Evolutionary conservation across 495 filamentous ascomycete genomes (phyloP).

Genomic region (Antarctomyces pellizariae): DNA sequence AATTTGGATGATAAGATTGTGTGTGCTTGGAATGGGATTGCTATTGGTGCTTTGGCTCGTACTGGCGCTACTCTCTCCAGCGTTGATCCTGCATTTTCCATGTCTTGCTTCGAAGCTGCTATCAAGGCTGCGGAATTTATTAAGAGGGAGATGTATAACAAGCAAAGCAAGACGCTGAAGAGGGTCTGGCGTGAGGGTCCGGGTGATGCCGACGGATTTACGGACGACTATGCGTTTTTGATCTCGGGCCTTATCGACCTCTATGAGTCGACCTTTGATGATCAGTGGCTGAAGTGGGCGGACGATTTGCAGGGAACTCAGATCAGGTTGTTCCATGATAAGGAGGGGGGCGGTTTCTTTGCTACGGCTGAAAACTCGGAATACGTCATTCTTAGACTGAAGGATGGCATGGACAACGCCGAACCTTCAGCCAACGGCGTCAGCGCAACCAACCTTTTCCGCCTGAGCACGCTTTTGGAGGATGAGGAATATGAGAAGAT

Average conservation of each 20-base stretch:
- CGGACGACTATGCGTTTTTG: constrained; percentile 87
- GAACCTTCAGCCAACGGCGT: constrained; percentile 77
- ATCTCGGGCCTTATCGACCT: constrained; percentile 67
- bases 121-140: constrained; percentile 54
- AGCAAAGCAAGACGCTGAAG: constrained; percentile 33
- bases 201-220: constrained; percentile 55
- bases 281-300: constrained; percentile 58
- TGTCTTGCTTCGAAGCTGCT: constrained; percentile 38
- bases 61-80: constrained; percentile 39
- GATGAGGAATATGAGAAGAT: constrained; percentile 36
- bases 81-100: constrained; percentile 31
- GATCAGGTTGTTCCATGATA: constrained; percentile 44
- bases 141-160: constrained; percentile 51
- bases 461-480: constrained; percentile 45
- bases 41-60: constrained; percentile 61
- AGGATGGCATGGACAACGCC: constrained; percentile 79
- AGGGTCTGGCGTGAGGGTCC: constrained; percentile 56
- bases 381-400: constrained; percentile 66
- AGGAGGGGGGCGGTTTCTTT: constrained; percentile 51
- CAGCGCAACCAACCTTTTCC: constrained; percentile 60
- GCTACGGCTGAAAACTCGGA: constrained; percentile 43
- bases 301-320: constrained; percentile 69
- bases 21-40: constrained; percentile 70
- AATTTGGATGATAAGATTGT: constrained; percentile 82
- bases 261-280: constrained; percentile 72